Conservation (phyloP, 1,284 basidiomycete genomes). For the Rhodotorula sp. region DNA sequence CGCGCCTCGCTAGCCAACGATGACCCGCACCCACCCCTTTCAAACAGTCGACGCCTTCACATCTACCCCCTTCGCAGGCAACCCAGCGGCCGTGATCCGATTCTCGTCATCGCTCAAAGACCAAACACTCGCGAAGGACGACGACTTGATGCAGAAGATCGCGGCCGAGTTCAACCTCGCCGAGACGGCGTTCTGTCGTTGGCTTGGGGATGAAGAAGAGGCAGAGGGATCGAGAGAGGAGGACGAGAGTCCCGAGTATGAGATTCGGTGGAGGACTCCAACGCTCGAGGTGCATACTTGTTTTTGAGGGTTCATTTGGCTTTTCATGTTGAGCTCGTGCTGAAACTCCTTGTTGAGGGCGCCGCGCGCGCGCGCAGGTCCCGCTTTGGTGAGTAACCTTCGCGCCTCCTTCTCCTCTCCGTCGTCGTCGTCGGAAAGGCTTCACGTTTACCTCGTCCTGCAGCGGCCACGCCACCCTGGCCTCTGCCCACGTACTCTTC, state of each 20-base stretch:
- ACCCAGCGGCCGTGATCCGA: slow-evolving; percentile 58
- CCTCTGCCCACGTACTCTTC: slow-evolving; percentile 55
- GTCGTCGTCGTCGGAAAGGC: no score
- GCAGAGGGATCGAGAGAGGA: no score
- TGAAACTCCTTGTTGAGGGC: background rate
- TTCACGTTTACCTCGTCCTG: slow-evolving; percentile 32
- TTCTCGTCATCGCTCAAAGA: slow-evolving; percentile 40
- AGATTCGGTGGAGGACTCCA: slow-evolving; percentile 34
- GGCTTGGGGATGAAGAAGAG: background rate
- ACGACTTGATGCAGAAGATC: slow-evolving; percentile 48
- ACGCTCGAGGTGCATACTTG: background rate
- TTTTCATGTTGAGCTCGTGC: background rate
- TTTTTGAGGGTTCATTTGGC: background rate
- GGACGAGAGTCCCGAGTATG: slow-evolving; percentile 12
- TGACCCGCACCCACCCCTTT: slow-evolving; percentile 37
- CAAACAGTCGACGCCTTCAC: slow-evolving; percentile 58
- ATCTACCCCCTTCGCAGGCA: slow-evolving; percentile 53
- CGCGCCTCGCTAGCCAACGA: background rate
- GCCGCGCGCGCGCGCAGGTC: background rate
- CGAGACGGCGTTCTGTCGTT: slow-evolving; percentile 53
- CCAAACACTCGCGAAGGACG: background rate
- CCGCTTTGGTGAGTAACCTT: slow-evolving; percentile 20
- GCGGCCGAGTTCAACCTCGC: slow-evolving; percentile 57
- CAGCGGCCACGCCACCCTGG: slow-evolving; percentile 58
- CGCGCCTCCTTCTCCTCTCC: no score